Percentiles rank a stretch among this genome's conserved stretches.
Evolutionary conservation across 1,284 basidiomycete genomes (phyloP).

Genomic region (Jaminaea rosea): DNA sequence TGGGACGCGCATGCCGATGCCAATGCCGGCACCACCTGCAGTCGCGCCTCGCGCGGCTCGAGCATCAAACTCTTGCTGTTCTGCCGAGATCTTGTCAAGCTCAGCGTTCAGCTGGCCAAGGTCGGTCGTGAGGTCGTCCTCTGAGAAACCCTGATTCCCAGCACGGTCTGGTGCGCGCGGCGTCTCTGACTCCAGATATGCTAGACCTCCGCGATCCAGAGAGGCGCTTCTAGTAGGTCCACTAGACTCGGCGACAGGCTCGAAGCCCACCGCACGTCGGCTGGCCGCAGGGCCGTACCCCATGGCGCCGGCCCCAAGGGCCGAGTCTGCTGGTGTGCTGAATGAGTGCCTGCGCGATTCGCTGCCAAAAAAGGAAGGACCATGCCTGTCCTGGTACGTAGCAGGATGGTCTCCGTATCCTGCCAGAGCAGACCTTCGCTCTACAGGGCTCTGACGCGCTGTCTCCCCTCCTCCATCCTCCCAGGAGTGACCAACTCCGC

Average conservation of each 20-base stretch:
- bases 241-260: conserved; percentile 5
- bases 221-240: background rate
- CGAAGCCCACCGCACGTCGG: conserved; percentile 33
- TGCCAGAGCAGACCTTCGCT: background rate
- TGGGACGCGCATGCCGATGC: conserved; percentile 9
- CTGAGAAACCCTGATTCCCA: conserved; percentile 24
- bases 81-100: conserved; percentile 6
- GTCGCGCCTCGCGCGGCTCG: no score
- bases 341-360: conserved; percentile 34
- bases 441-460: conserved; percentile 5
- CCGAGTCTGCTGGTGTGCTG: conserved; percentile 14
- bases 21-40: background rate
- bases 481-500: background rate
- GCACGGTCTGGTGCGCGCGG: conserved; percentile 10
- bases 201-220: background rate
- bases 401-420: background rate
- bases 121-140: conserved; percentile 29
- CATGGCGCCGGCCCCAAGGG: conserved; percentile 21
- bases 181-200: conserved; percentile 6
- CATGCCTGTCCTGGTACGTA: background rate
- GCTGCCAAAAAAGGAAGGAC: conserved; percentile 9
- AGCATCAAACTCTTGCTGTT: conserved; percentile 4
- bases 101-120: conserved; percentile 13
- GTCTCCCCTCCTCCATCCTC: background rate
- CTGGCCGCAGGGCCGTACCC: no score